Conservation (phyloP, 2,329 filamentous ascomycete species). For the Talaromyces islandicus region DNA sequence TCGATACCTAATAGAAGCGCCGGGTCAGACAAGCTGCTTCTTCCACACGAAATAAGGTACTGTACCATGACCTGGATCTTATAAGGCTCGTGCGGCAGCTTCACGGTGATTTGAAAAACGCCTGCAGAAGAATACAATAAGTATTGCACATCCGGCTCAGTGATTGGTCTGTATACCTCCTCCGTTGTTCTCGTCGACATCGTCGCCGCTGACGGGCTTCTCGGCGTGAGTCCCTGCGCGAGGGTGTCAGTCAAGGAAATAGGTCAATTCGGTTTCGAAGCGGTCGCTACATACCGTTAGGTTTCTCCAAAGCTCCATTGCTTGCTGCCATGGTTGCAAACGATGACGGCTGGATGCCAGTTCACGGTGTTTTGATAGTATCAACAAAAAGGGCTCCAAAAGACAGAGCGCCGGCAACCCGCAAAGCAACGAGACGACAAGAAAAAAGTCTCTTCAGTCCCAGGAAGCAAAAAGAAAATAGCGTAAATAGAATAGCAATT, state of each 20-base stretch:
- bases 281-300: conserved; percentile 27
- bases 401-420: conserved; percentile 3
- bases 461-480: conserved; percentile 3
- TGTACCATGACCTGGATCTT: conserved; percentile 79
- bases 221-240: conserved; percentile 25
- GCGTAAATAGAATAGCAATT: conserved; percentile 4
- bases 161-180: conserved; percentile 25
- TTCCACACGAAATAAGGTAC: background rate
- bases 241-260: background rate
- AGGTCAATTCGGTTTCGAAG: background rate
- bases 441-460: conserved; percentile 8
- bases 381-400: background rate
- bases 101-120: conserved; percentile 68
- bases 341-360: background rate
- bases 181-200: conserved; percentile 27
- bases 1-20: conserved; percentile 60
- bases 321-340: conserved; percentile 31
- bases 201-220: conserved; percentile 29
- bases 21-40: background rate
- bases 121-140: conserved; percentile 23
- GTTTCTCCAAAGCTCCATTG: conserved; percentile 34
- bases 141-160: background rate
- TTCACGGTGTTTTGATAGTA: background rate
- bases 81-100: conserved; percentile 71
- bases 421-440: conserved; percentile 6